Conservation (phyloP, 2,329 filamentous ascomycete species). For the Raffaelea arxii region DNA sequence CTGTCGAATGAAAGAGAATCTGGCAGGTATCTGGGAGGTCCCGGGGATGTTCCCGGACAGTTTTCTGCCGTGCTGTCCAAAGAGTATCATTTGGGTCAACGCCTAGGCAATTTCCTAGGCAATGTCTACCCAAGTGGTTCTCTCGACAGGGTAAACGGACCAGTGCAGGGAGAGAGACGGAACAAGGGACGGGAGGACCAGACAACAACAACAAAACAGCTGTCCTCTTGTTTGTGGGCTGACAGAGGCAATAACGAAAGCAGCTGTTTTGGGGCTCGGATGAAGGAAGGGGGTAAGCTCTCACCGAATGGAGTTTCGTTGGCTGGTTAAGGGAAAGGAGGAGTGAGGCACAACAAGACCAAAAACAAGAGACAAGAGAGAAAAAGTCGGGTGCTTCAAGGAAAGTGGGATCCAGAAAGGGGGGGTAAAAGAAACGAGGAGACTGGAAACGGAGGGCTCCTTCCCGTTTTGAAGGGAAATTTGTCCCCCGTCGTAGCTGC, state of each 20-base stretch:
- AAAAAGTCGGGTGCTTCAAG: slow-evolving; percentile 3
- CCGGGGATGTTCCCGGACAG: not conserved
- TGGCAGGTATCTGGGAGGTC: not conserved
- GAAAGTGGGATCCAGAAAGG: not conserved
- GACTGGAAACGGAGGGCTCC: not conserved
- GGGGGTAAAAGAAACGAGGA: not conserved
- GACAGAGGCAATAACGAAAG: slow-evolving; percentile 7
- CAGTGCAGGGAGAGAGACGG: not conserved
- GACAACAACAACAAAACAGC: not conserved
- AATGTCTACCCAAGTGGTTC: too few relatives aligned
- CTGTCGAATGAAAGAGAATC: too few relatives aligned
- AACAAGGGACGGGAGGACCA: not conserved
- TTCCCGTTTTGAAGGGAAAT: slow-evolving; percentile 7
- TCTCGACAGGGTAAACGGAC: not conserved
- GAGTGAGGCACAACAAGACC: not conserved
- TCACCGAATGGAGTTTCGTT: not conserved
- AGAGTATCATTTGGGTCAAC: too few relatives aligned
- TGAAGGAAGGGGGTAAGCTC: not conserved
- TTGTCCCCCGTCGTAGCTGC: not conserved
- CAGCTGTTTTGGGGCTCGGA: slow-evolving; percentile 4
- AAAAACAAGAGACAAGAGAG: not conserved
- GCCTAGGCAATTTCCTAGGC: too few relatives aligned
- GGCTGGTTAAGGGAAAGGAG: not conserved
- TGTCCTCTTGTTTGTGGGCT: slow-evolving; percentile 7
- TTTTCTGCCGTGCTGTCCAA: not conserved